Percentiles rank a stretch among this genome's conserved stretches.
Conservation (phyloP, 768 basidiomycete genomes). For the Leccinum uliginosum region DNA sequence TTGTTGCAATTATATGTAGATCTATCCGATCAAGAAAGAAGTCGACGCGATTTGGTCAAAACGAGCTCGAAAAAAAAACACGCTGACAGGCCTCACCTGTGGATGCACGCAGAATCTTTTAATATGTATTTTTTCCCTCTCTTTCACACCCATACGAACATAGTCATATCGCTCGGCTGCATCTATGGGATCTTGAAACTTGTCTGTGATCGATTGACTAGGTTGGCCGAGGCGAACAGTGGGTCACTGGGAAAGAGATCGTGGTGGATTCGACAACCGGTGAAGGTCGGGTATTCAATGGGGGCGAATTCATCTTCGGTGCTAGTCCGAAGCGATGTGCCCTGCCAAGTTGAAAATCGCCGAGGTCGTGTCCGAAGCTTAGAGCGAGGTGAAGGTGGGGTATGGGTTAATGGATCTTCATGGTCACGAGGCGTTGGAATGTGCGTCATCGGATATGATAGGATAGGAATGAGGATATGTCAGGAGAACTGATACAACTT, state of each 20-base stretch:
- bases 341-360: not conserved
- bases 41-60: conserved; percentile 25
- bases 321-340: not conserved
- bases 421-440: not conserved
- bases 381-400: not conserved
- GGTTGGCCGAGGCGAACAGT: not conserved
- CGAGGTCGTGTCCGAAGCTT: not conserved
- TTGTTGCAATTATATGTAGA: not conserved
- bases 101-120: not conserved
- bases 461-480: not conserved
- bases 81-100: not conserved
- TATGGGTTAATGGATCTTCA: not conserved
- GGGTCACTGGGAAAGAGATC: too few relatives aligned
- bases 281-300: not conserved
- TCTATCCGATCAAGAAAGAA: conserved; percentile 1
- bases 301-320: not conserved
- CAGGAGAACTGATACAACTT: not conserved
- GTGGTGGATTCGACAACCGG: not conserved
- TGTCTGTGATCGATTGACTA: not conserved
- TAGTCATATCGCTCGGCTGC: not conserved
- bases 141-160: not conserved
- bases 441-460: not conserved
- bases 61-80: conserved; percentile 17
- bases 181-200: not conserved
- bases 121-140: not conserved